Evolutionary conservation across 768 basidiomycete genomes (phyloP), one percentile per base, ranked within the genome.

Genomic region (Termitomyces sp.): DNA sequence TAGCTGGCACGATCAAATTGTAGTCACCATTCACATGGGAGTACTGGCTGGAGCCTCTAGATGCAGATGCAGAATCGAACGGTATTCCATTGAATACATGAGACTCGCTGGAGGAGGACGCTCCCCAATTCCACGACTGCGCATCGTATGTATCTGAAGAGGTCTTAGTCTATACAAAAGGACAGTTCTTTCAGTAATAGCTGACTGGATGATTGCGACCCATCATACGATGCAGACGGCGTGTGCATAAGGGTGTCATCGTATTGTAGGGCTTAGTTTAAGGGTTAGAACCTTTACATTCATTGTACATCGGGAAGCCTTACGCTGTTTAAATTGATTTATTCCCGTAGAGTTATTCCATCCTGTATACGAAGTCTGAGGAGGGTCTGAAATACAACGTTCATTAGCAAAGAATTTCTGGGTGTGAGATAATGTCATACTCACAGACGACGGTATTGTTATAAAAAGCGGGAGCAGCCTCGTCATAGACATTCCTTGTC

Each of bases 21-120:
- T 3, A 58, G 61, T 49, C 59, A 75, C 72, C 66, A 60, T 71
- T 71, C 32, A 61, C 63, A 32, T 72, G 70, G n/a, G 72, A 70
- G 35, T 69, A 70, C 21, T 69, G 66, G 12, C 69, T 72, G 57
- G 65, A 67, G 50, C 68, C 67, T 10, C 66, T 60, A 39, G 57
- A 53, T 35, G 59, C 46, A 2, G 40, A 56, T 37, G 57, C 27
- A 21, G 61, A 41, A 43, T 44, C 27, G 37, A 52, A 37, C 5
- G 47, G 46, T 2, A 39, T 19, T 19, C 37, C 51, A 28, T 52
- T 46, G 32, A 42, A 30, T 25, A 16, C 37, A 3, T 50, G 41
- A 11, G 45, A 45, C 32, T 37, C 49, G 48, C 21, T 25, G 19
- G 51, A 52, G 23, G 23, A 42, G 16, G 56, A 43, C 37, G 44